Base-by-base conservation (phyloP, 2,329 filamentous ascomycete genomes). In the Beauveria scarabaeidicola region DNA sequence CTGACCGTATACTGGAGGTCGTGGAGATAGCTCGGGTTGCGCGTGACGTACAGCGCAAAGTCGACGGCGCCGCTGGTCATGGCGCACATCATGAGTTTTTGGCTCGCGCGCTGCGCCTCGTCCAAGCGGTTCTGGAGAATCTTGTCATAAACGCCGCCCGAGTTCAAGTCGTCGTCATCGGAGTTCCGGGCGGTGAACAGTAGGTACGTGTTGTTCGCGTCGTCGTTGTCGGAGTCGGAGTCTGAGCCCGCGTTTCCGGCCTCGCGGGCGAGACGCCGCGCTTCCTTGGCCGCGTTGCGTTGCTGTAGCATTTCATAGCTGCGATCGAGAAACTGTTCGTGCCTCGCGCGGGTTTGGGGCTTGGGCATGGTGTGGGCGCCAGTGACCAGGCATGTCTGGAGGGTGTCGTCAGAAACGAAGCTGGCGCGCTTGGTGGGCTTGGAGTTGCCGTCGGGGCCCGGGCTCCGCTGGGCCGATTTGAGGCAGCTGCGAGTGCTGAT, bases 41-140 rank as follows among this genome's bases (percentile, higher is more conserved):
- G 48, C 25, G 40, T 40, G 8, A 59, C 41, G 40, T 53, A 59
- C 25, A 59, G 57, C 48, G 48, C 57, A 47, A 59, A 59, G 48
- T 59, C 57, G 11, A 59, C n/a, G 4, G 15, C 38, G 48, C 57
- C 57, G 11, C 27, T 5, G 36, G 23, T 17, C 2, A 51, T 19
- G 21, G 55, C 25, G 23, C 13, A 8, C 10, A 44, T 15, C 7
- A 29, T 47, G 32, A 52, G 47, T 9, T 17, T 29, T 1, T 23
- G 23, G 27, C 10, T 2, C n/a, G 27, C 53, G 15, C 6, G 53
- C 11, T 36, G 9, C 10, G 41, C 52, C 1, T 4, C 6, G 15
- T 19, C 9, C 4, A 32, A 3, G 38, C 21, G 23, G 0, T 23
- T 27, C 15, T n/a, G 1, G 8, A 52, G 8, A 1, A 19, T 6